Base-by-base conservation (phyloP, 2,329 filamentous ascomycete genomes). In the Sclerotinia borealis region DNA sequence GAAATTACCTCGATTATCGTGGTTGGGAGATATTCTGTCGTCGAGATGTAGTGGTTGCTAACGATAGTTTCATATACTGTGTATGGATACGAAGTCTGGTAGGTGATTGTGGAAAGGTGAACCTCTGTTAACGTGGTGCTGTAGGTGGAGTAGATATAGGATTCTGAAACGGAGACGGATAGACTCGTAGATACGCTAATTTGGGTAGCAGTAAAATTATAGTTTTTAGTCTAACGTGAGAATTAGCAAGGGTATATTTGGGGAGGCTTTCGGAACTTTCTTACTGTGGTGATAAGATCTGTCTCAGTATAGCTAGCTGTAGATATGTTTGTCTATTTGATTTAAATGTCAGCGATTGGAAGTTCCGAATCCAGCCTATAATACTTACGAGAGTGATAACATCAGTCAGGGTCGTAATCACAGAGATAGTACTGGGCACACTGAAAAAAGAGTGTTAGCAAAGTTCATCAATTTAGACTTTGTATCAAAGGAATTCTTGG, bases 161-260 rank as follows among this genome's bases (percentile, higher is more conserved):
- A 34, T 17, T 27, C 50, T 8, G 50, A 54, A 34, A 27, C 37
- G 4, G 58, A 60, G 47, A 52, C 17, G 15, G 56, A 59, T 25
- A 59, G 19, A 37, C 58, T 60, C 19, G 47, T 52, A 11, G 9
- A 60, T 19, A 60, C 7, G 3, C 47, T 60, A 5, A 25, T 51
- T 51, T 51, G 10, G 9, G 39, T 49, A 13, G 61, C 25, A 29
- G 61, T 63, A n/a, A 55, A 63, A 49, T 58, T 59, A 54, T 50
- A 63, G 27, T 59, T 34, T 25, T 22, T 58, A 34, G 59, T 61
- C 27, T 41, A 22, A 4, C 5, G 31, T 36, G n/a, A 43, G 15
- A 31, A 43, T 51, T 41, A 41, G 34, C 27, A 43, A 3, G 3
- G 17, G 10, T 2, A 25, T 22, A 25, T 25, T 10, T 15, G 4